Evolutionary conservation across 2,329 filamentous ascomycete genomes (phyloP).

Genomic region (Fusarium nanum): DNA sequence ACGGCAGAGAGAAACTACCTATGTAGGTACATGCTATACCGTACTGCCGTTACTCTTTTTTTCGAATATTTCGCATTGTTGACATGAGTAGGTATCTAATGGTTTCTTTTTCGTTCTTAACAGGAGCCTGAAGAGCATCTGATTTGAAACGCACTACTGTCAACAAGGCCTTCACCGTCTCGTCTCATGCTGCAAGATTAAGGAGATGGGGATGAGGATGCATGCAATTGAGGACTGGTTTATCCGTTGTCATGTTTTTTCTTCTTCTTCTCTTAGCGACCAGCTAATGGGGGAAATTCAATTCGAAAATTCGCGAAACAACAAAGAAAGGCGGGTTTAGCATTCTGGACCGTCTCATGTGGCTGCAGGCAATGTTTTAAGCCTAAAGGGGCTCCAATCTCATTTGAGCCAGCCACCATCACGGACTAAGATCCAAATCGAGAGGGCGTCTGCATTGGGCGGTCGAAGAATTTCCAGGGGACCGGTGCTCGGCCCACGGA

Average conservation of each 20-base stretch:
- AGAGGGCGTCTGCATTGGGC: conserved; percentile 37
- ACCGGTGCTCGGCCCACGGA: conserved; percentile 15
- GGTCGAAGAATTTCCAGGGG: conserved; percentile 30
- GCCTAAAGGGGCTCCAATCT: conserved; percentile 38
- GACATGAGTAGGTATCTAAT: not conserved
- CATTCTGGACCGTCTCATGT: conserved; percentile 21
- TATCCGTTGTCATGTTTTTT: not conserved
- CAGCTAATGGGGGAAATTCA: not conserved
- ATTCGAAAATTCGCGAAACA: conserved; percentile 7
- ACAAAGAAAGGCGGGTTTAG: conserved; percentile 21
- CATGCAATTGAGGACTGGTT: not conserved
- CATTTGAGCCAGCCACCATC: conserved; percentile 45
- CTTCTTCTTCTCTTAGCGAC: not conserved
- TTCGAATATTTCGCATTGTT: not conserved
- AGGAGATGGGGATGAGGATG: conserved; percentile 17
- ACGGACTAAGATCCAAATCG: conserved; percentile 41
- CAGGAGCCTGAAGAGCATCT: not conserved
- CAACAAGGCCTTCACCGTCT: not conserved
- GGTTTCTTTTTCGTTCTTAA: not conserved
- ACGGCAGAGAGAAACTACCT: not conserved
- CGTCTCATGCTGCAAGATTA: conserved; percentile 29
- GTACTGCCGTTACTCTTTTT: not conserved
- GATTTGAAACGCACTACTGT: conserved; percentile 18
- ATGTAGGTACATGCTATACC: not conserved
- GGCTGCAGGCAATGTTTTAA: conserved; percentile 24